Percentiles rank a stretch among this genome's conserved stretches.
Conservation (phyloP, 2,329 filamentous ascomycete genomes). For the Bipolaris zeicola region DNA sequence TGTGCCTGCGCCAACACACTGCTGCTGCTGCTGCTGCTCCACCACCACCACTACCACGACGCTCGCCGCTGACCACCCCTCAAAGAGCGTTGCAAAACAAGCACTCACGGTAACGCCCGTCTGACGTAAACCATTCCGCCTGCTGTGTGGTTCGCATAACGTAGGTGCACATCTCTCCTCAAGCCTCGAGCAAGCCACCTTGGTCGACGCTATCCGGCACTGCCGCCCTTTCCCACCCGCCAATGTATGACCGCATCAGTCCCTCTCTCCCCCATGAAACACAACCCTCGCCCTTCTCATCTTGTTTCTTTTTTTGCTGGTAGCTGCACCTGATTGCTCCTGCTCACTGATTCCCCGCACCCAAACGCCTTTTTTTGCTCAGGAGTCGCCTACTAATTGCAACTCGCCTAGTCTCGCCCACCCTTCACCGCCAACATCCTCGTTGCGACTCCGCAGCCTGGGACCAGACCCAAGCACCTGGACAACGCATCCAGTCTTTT, state of each 20-base stretch:
- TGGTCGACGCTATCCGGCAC: constrained; percentile 31
- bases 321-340: not conserved
- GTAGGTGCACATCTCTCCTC: constrained; percentile 23
- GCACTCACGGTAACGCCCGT: constrained; percentile 1
- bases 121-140: not conserved
- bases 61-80: constrained; percentile 11
- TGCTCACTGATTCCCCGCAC: constrained; percentile 6
- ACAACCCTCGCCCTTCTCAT: not conserved
- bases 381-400: constrained; percentile 24
- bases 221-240: constrained; percentile 24
- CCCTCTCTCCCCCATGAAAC: constrained; percentile 8
- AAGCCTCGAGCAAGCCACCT: constrained; percentile 25
- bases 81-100: constrained; percentile 10
- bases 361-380: constrained; percentile 4
- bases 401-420: constrained; percentile 18
- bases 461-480: constrained; percentile 4
- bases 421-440: constrained; percentile 25
- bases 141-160: constrained; percentile 3
- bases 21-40: not conserved
- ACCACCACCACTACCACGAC: not conserved
- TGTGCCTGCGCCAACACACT: not conserved
- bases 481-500: constrained; percentile 3
- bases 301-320: not conserved
- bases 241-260: constrained; percentile 17
- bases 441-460: constrained; percentile 4